A percentile compares a stretch with the other conserved stretches of the same genome.
Evolutionary conservation across 1,139 yeast genomes (phyloP).

Genomic region (Pichia sp.): DNA sequence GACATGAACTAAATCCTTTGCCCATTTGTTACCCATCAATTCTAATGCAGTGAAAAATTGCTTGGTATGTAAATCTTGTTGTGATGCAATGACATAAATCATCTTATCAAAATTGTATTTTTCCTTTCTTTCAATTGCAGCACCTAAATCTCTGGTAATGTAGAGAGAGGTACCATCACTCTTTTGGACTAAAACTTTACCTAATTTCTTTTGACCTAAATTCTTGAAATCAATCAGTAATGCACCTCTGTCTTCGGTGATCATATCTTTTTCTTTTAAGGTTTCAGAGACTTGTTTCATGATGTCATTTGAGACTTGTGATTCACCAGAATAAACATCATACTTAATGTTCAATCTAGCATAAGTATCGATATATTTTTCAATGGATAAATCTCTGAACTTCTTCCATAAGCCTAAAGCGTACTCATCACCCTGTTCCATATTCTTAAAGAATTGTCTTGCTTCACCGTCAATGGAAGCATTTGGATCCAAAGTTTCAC

Average conservation of each 20-base stretch:
- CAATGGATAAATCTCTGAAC: constrained; percentile 86
- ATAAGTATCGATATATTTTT: constrained; percentile 77
- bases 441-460: constrained; percentile 74
- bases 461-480: constrained; percentile 70
- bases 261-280: constrained; percentile 61
- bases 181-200: constrained; percentile 89
- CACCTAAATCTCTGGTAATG: constrained; percentile 95
- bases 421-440: constrained; percentile 90
- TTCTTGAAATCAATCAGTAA: constrained; percentile 76
- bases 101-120: constrained; percentile 85
- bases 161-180: constrained; percentile 94
- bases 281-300: constrained; percentile 60
- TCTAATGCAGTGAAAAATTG: constrained; percentile 94
- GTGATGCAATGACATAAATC: constrained; percentile 93
- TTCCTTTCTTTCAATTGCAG: constrained; percentile 85
- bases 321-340: constrained; percentile 91
- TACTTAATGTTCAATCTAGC: constrained; percentile 85
- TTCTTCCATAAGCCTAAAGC: constrained; percentile 77
- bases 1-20: constrained; percentile 63
- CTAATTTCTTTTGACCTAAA: constrained; percentile 78
- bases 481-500: constrained; percentile 47
- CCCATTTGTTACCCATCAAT: constrained; percentile 90
- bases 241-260: constrained; percentile 90
- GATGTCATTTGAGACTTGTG: constrained; percentile 72
- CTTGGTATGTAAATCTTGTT: constrained; percentile 90